A percentile compares a stretch with the other conserved stretches of the same genome.
phyloP scores from a whole-genome alignment of 441 rosid genomes.

The Biscutella laevigata region DNA sequence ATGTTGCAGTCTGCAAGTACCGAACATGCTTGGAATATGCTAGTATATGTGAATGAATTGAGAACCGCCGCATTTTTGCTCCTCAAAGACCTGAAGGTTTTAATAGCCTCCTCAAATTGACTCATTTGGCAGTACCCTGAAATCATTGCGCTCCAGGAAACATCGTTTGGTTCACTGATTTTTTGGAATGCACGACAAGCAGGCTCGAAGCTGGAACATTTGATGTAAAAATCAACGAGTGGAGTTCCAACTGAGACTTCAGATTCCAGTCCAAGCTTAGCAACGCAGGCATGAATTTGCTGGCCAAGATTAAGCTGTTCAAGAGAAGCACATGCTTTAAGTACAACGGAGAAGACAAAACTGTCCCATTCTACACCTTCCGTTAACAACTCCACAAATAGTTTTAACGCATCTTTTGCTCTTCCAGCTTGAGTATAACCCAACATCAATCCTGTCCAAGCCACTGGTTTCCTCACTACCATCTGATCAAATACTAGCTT shows the following conservation, averaged over 20 bases:
- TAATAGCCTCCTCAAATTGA: conserved; percentile 31
- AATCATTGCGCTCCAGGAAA: conserved; percentile 49
- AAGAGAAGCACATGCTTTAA: conserved; percentile 48
- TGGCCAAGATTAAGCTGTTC: conserved; percentile 36
- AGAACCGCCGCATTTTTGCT: conserved; percentile 19
- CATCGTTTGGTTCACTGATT: conserved; percentile 46
- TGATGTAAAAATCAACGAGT: conserved; percentile 45
- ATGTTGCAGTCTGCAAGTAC: conserved; percentile 36
- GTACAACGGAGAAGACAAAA: conserved; percentile 46
- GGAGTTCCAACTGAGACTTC: conserved; percentile 59
- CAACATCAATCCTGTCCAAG: conserved; percentile 49
- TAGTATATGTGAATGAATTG: conserved; percentile 38
- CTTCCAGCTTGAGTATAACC: conserved; percentile 40
- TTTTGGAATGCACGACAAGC: conserved; percentile 38
- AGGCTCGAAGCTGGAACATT: conserved; percentile 38
- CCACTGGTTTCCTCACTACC: conserved; percentile 35
- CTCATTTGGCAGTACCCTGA: conserved; percentile 46
- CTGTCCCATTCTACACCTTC: conserved; percentile 48
- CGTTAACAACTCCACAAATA: conserved; percentile 30
- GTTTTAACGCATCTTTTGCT: conserved; percentile 30
- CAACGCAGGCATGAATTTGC: conserved; percentile 43
- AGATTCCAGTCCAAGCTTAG: conserved; percentile 42
- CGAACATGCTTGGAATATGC: conserved; percentile 42
- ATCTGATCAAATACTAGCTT: conserved; percentile 36
- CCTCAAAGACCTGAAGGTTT: conserved; percentile 35